phyloP scores from a whole-genome alignment of 2,329 filamentous ascomycete genomes.

The Neonectria magnoliae region DNA sequence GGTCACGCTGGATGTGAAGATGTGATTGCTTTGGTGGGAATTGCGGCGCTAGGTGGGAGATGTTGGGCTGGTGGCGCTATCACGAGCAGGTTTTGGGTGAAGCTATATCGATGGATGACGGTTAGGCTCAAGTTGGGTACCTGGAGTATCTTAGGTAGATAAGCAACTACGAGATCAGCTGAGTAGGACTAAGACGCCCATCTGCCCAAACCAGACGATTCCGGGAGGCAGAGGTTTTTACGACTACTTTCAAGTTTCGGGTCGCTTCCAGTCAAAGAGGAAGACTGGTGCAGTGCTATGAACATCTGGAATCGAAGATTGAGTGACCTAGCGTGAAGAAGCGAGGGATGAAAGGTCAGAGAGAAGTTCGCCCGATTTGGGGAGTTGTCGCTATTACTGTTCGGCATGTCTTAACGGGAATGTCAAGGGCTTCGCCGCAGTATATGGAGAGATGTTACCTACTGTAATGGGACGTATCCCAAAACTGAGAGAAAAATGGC shows the following conservation, averaged over 20 bases:
- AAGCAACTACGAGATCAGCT: not conserved
- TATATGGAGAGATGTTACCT: not conserved
- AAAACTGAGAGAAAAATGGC: no score
- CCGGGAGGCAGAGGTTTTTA: no score
- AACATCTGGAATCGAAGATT: no score
- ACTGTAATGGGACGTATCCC: not conserved
- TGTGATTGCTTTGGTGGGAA: not conserved
- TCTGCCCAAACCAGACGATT: not conserved
- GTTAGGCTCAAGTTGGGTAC: not conserved
- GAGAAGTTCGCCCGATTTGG: not conserved
- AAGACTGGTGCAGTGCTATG: no score
- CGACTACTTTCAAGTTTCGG: no score
- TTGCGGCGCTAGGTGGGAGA: no score
- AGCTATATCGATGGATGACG: not conserved
- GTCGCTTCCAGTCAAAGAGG: no score
- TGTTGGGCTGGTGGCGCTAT: not conserved
- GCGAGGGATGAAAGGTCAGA: no score
- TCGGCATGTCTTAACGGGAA: not conserved
- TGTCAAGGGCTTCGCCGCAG: not conserved
- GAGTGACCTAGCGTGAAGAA: no score
- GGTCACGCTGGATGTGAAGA: not conserved
- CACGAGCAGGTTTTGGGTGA: not conserved
- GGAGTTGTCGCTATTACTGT: not conserved
- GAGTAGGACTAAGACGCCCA: not conserved
- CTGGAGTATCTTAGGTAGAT: not conserved